Percentiles rank a stretch among this genome's conserved stretches.
Conservation (phyloP, 768 basidiomycete genomes). For the Amanita thiersii region DNA sequence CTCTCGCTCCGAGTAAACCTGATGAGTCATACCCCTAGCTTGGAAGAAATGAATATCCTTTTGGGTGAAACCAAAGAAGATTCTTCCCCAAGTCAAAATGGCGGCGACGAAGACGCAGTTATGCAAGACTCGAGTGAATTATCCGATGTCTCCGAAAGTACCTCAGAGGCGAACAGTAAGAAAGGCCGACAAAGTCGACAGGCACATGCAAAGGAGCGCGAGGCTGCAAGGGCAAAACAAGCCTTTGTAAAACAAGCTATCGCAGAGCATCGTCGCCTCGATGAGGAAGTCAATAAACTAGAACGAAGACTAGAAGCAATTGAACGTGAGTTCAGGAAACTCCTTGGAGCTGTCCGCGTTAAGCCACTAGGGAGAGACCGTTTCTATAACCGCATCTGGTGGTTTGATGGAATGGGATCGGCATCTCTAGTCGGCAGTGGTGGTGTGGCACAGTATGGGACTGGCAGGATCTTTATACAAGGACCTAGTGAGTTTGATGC, state of each 20-base stretch:
- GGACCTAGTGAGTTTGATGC: slow-evolving; percentile 81
- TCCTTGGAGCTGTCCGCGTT: slow-evolving; percentile 76
- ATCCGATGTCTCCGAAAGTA: slow-evolving; percentile 64
- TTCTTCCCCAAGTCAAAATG: slow-evolving; percentile 28
- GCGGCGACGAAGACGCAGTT: slow-evolving; percentile 47
- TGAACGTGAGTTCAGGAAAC: slow-evolving; percentile 90
- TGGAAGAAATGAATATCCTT: slow-evolving; percentile 69
- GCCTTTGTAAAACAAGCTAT: slow-evolving; percentile 74
- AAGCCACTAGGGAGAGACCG: slow-evolving; percentile 88
- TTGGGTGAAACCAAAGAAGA: slow-evolving; percentile 48
- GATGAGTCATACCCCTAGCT: slow-evolving; percentile 25
- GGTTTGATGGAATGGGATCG: slow-evolving; percentile 95
- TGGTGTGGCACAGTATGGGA: slow-evolving; percentile 75
- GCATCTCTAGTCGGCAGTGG: slow-evolving; percentile 73
- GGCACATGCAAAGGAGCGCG: slow-evolving; percentile 72
- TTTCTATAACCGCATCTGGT: slow-evolving; percentile 95
- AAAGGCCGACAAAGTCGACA: slow-evolving; percentile 46
- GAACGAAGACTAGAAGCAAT: slow-evolving; percentile 78
- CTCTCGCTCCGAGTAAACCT: slow-evolving; percentile 1
- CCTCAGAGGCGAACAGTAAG: slow-evolving; percentile 43
- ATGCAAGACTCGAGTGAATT: slow-evolving; percentile 67
- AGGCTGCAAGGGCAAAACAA: slow-evolving; percentile 69
- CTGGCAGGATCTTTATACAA: slow-evolving; percentile 88
- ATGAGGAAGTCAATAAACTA: slow-evolving; percentile 82
- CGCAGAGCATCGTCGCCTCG: slow-evolving; percentile 75